Evolutionary conservation across 345 rosid species (phyloP), one percentile per base, ranked within the genome.

Genomic region (Cardamine occulta): DNA sequence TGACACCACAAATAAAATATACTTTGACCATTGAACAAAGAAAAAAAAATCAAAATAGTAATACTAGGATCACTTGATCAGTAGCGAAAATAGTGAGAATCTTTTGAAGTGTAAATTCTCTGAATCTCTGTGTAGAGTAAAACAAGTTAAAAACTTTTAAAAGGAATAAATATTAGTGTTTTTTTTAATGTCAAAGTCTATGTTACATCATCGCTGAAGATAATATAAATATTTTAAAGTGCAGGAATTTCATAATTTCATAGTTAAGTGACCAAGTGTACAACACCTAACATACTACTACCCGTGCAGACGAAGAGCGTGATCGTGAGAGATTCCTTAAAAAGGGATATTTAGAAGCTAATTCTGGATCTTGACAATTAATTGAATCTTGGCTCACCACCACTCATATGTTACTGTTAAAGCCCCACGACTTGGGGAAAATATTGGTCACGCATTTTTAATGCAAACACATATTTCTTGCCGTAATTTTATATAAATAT

Each of bases 381-480:
- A 67, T 66, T 60, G 79, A 34, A 47, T 32, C 34, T 58, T 37
- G 44, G 44, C 53, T 13, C n/a, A 73, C 79, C 19, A 73, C 78
- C 78, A 74, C 72, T 65, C 78, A 56, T 10, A 55, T n/a, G 17
- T 34, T 34, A 34, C 9, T 34, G 37, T 56, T 32, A 6, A 15
- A 31, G 14, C 71, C 70, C 77, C 64, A 64, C 72, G 72, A 48
- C 21, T 48, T 12, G 0, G 32, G 51, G 51, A 66, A 57, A 74
- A 34, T 15, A 19, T 17, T 57, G 40, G 59, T 23, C 51, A 66
- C 19, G 11, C 15, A 13, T 49, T 49, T 51, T 51, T 51, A 37
- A 17, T 37, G 62, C 39, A 72, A 35, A n/a, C 61, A 48, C 28
- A 23, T 13, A 55, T 13, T 11, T 42, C 47, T 42, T 13, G 47